Evolutionary conservation across 345 rosid species (phyloP).

Genomic region (Pseudoturritis turrita): DNA sequence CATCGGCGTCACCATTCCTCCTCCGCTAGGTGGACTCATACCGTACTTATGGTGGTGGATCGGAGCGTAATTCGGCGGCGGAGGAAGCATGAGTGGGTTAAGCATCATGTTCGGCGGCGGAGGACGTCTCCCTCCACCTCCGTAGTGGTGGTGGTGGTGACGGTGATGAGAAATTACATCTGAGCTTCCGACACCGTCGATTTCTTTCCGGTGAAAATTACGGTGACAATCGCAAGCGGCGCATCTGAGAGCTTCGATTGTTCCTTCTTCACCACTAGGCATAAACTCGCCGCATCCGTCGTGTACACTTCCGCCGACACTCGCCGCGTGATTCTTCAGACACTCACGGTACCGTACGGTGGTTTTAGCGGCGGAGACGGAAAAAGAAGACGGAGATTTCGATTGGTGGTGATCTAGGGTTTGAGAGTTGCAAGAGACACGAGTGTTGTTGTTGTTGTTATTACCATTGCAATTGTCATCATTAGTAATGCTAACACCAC

Average conservation of each 20-base stretch:
- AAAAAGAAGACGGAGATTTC: conserved; percentile 26
- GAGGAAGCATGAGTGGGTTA: conserved; percentile 49
- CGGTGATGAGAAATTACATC: conserved; percentile 7
- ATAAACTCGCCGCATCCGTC: conserved; percentile 99
- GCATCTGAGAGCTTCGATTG: conserved; percentile 73
- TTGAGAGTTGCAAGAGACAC: conserved; percentile 48
- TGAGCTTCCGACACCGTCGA: conserved; percentile 33
- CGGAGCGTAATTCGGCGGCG: conserved; percentile 26
- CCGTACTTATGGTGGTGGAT: conserved; percentile 38
- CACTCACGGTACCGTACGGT: conserved; percentile 68
- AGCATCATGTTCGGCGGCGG: conserved; percentile 32
- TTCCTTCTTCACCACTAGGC: conserved; percentile 92
- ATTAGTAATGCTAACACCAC: conserved; percentile 1
- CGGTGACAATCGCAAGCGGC: conserved; percentile 98
- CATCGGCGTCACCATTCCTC: conserved; percentile 64
- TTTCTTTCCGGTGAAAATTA: conserved; percentile 83
- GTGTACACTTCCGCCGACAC: conserved; percentile 69
- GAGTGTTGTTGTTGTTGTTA: conserved; percentile 41
- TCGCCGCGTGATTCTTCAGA: conserved; percentile 87
- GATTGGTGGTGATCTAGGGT: conserved; percentile 65
- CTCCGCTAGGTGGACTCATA: conserved; percentile 40
- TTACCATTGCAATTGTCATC: conserved; percentile 30
- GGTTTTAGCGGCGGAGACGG: conserved; percentile 8
- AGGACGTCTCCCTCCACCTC: conserved; percentile 27
- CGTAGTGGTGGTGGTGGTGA: conserved; percentile 5